Percentiles rank a stretch among this genome's conserved stretches.
Conservation (phyloP, 2,329 filamentous ascomycete genomes). For the Cryphonectria japonica region DNA sequence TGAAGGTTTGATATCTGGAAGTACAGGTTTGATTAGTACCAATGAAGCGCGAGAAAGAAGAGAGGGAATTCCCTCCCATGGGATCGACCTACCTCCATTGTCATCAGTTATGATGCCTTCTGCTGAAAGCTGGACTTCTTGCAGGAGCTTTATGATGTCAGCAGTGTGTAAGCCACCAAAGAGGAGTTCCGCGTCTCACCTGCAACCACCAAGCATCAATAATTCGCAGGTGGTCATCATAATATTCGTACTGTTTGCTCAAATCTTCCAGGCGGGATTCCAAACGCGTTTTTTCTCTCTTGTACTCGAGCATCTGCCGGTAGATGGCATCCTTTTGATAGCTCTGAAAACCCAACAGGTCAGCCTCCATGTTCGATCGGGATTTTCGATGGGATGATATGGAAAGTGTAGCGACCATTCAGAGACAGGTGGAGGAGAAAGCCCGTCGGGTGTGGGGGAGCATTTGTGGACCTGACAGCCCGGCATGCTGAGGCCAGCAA, state of each 20-base stretch:
- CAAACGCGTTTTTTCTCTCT: constrained; percentile 81
- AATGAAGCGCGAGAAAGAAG: constrained; percentile 17
- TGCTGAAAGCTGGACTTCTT: constrained; percentile 66
- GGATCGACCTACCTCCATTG: constrained; percentile 44
- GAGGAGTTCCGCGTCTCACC: constrained; percentile 55
- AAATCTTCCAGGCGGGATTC: constrained; percentile 82
- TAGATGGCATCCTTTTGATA: constrained; percentile 96
- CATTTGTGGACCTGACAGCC: constrained; percentile 39
- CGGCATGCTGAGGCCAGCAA: constrained; percentile 48
- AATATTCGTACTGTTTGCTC: constrained; percentile 75
- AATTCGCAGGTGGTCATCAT: constrained; percentile 90
- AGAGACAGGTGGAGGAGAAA: constrained; percentile 23
- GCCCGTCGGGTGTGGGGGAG: constrained; percentile 27
- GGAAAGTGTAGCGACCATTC: constrained; percentile 32
- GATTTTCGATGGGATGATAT: constrained; percentile 33
- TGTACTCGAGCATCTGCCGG: constrained; percentile 97
- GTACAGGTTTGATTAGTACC: constrained; percentile 33
- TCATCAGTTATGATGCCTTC: constrained; percentile 52
- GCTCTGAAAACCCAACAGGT: constrained; percentile 60
- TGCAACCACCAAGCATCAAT: constrained; percentile 95
- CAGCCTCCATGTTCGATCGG: constrained; percentile 39
- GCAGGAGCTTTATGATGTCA: constrained; percentile 55
- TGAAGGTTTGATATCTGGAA: constrained; percentile 56
- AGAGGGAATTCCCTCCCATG: background rate
- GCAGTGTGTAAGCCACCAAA: constrained; percentile 27